A percentile compares a stretch with the other conserved stretches of the same genome.
These are phyloP conservation scores for Erysimum cheiri DNA, from an alignment of 441 rosid species.

Conservation along the genomic window DNA sequence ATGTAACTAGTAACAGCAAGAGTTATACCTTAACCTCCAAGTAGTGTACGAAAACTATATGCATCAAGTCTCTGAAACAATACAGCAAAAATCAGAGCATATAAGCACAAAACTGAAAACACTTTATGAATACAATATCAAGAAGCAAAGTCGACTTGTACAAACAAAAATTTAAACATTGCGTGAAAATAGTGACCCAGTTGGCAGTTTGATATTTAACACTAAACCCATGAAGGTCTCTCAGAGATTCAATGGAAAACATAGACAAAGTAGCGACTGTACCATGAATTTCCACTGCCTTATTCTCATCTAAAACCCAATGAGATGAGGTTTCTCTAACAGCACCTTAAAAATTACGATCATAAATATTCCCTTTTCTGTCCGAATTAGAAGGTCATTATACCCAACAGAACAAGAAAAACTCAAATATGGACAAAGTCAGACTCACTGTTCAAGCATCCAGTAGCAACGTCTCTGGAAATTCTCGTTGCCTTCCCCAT, in stretches of 20 bases:
- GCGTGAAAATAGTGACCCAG: constrained; percentile 5
- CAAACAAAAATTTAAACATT: constrained; percentile 3
- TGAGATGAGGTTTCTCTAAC: constrained; percentile 7
- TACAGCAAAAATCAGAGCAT: constrained; percentile 21
- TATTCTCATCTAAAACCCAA: constrained; percentile 20
- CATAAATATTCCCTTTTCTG: constrained; percentile 7
- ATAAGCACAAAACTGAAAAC: constrained; percentile 28
- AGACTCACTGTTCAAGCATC: constrained; percentile 94
- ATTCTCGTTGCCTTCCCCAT: constrained; percentile 88
- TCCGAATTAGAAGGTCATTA: background rate
- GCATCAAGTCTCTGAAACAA: constrained; percentile 84
- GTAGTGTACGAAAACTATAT: constrained; percentile 96
- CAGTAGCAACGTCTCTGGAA: constrained; percentile 97
- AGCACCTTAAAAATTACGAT: constrained; percentile 12
- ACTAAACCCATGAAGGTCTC: background rate
- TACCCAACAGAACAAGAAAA: constrained; percentile 15
- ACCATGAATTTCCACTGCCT: background rate
- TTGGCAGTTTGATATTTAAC: constrained; percentile 17
- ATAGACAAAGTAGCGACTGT: constrained; percentile 18
- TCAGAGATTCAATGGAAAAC: constrained; percentile 19
- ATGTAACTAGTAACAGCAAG: constrained; percentile 20
- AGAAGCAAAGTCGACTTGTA: constrained; percentile 10
- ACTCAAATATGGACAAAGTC: constrained; percentile 23
- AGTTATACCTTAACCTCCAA: constrained; percentile 84
- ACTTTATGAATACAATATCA: constrained; percentile 16